Conservation (phyloP, 805 yeast species). For the Kockiozyma suomiensis region DNA sequence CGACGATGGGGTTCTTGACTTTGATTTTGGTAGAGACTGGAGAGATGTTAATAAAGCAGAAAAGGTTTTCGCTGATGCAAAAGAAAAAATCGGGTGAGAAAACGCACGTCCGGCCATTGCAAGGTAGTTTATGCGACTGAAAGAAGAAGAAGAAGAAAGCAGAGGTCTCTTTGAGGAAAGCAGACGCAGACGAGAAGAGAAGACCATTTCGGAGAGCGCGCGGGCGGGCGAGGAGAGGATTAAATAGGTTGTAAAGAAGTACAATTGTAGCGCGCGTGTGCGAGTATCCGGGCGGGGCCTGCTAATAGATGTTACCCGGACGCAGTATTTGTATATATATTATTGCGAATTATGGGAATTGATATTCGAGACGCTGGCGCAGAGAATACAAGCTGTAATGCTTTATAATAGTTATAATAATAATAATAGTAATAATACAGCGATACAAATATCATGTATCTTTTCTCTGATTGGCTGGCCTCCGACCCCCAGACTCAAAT, state of each 20-base stretch:
- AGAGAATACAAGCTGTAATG: too few species aligned
- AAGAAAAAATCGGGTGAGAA: too few species aligned
- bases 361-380: too few species aligned
- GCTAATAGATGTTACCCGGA: neutral
- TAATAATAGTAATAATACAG: too few species aligned
- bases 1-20: slow-evolving; percentile 88
- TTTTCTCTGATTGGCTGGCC: too few species aligned
- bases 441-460: too few species aligned
- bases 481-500: too few species aligned
- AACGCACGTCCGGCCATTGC: slow-evolving; percentile 13
- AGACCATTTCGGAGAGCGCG: neutral
- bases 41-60: neutral
- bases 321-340: neutral
- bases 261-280: too few species aligned
- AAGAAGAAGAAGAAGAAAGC: neutral
- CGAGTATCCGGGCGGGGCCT: neutral
- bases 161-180: neutral
- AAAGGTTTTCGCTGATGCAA: neutral
- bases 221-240: neutral
- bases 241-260: too few species aligned
- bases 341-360: too few species aligned
- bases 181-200: neutral
- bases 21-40: slow-evolving; percentile 55
- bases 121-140: neutral
- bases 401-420: too few species aligned